phyloP scores from a whole-genome alignment of 768 basidiomycete genomes.

The Steccherinum ochraceum region DNA sequence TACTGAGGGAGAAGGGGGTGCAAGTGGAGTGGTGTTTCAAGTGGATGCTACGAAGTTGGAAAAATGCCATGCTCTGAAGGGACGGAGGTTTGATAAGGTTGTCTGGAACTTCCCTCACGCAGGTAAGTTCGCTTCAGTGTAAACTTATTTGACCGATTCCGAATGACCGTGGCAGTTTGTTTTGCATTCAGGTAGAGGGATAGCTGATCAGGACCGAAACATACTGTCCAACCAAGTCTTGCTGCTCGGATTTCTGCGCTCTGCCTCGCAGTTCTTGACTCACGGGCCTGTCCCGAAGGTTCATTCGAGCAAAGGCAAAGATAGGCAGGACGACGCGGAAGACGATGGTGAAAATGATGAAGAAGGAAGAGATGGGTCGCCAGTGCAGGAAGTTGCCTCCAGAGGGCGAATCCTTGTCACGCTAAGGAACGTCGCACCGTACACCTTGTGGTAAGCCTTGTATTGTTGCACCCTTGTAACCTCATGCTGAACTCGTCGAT shows the following conservation, averaged over 20 bases:
- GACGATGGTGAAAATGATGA: constrained; percentile 40
- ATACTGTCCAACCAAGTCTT: constrained; percentile 84
- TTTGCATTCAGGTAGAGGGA: constrained; percentile 62
- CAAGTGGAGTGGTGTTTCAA: constrained; percentile 67
- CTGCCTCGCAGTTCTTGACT: constrained; percentile 54
- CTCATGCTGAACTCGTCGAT: neutral
- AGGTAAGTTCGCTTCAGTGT: constrained; percentile 41
- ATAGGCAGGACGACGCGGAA: constrained; percentile 13
- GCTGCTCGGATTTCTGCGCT: constrained; percentile 75
- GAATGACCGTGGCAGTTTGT: constrained; percentile 6
- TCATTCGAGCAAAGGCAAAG: constrained; percentile 37
- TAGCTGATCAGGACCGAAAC: constrained; percentile 90
- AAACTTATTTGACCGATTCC: neutral
- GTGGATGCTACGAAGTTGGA: constrained; percentile 82
- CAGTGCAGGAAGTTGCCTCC: constrained; percentile 17
- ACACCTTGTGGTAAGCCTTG: constrained; percentile 66
- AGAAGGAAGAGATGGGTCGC: constrained; percentile 13
- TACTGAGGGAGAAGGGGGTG: constrained; percentile 52
- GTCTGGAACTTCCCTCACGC: constrained; percentile 98
- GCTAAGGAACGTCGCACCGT: constrained; percentile 79
- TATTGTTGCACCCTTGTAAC: neutral
- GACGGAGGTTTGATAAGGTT: constrained; percentile 66
- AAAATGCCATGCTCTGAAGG: constrained; percentile 49
- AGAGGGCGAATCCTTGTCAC: constrained; percentile 84
- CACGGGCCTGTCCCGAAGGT: constrained; percentile 48